A percentile compares a stretch with the other conserved stretches of the same genome.
These are phyloP conservation scores for Fonsecaea monophora DNA, from an alignment of 2,329 filamentous ascomycete species.

Conservation along the genomic window DNA sequence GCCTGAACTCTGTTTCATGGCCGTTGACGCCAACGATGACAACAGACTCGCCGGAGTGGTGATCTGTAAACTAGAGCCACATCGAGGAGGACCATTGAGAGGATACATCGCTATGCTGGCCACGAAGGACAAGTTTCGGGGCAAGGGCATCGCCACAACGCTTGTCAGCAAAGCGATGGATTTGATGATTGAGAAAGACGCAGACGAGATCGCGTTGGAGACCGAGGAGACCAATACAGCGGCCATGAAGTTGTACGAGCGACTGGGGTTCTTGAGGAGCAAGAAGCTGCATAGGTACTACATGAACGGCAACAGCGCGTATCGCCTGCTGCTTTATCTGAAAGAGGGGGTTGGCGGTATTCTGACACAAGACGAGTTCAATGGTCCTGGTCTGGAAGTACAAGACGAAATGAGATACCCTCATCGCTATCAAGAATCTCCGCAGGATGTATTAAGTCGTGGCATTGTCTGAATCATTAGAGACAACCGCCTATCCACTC, in stretches of 20 bases:
- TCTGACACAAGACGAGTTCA: constrained; percentile 46
- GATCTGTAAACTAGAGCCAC: constrained; percentile 90
- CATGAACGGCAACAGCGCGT: constrained; percentile 93
- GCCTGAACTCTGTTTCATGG: constrained; percentile 97
- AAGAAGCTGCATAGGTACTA: constrained; percentile 96
- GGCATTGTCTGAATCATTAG: constrained; percentile 50
- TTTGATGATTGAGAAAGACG: constrained; percentile 80
- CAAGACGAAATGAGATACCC: constrained; percentile 35
- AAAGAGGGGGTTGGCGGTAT: constrained; percentile 64
- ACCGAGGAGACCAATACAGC: constrained; percentile 92
- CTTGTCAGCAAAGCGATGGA: constrained; percentile 91
- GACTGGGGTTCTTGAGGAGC: constrained; percentile 86
- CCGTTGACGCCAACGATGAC: constrained; percentile 63
- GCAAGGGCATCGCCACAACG: constrained; percentile 83
- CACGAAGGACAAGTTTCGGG: constrained; percentile 79
- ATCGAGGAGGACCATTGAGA: constrained; percentile 82
- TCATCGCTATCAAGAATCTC: constrained; percentile 15
- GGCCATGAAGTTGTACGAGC: constrained; percentile 90
- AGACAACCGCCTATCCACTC: constrained; percentile 83
- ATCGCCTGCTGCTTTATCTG: constrained; percentile 81
- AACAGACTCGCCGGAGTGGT: constrained; percentile 83
- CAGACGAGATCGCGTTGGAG: constrained; percentile 94
- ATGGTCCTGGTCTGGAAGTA: constrained; percentile 28
- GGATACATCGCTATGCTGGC: constrained; percentile 99
- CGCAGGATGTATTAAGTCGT: constrained; percentile 24